Conservation (phyloP, 306 rosid species). For the Quercus aquifolioides region DNA sequence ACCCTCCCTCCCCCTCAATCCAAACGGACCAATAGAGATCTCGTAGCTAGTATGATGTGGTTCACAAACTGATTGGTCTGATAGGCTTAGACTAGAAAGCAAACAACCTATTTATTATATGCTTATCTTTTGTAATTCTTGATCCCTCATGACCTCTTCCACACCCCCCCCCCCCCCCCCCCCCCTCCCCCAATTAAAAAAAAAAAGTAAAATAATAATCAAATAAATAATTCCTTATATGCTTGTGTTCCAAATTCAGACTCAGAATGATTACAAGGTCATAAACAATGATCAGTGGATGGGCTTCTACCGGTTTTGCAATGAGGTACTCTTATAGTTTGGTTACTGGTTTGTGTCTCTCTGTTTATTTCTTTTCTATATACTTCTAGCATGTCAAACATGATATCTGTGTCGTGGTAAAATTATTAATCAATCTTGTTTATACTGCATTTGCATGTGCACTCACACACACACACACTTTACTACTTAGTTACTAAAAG, state of each 20-base stretch:
- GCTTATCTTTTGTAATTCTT: not conserved
- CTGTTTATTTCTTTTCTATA: not conserved
- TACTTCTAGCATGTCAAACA: not conserved
- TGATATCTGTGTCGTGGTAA: not conserved
- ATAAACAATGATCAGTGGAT: conserved; percentile 97
- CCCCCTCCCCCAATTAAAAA: not conserved
- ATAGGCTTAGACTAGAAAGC: conserved; percentile 1
- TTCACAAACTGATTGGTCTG: not conserved
- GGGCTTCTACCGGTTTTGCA: conserved; percentile 96
- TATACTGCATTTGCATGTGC: too few relatives aligned
- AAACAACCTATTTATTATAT: not conserved
- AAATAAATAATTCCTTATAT: conserved; percentile 11
- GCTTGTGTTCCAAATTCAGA: conserved; percentile 44
- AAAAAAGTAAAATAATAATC: too few relatives aligned
- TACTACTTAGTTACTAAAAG: too few relatives aligned
- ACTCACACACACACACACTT: too few relatives aligned
- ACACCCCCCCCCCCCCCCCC: not conserved
- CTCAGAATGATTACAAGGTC: conserved; percentile 92
- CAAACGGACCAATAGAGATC: not conserved
- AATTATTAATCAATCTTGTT: too few relatives aligned
- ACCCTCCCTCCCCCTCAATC: too few relatives aligned
- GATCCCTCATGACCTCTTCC: not conserved
- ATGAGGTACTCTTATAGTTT: conserved; percentile 56
- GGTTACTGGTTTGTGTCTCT: not conserved
- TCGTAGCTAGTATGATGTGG: not conserved